Evolutionary conservation across 768 basidiomycete genomes (phyloP), one percentile per base, ranked within the genome.

Genomic region (Fomitopsis pulvina): DNA sequence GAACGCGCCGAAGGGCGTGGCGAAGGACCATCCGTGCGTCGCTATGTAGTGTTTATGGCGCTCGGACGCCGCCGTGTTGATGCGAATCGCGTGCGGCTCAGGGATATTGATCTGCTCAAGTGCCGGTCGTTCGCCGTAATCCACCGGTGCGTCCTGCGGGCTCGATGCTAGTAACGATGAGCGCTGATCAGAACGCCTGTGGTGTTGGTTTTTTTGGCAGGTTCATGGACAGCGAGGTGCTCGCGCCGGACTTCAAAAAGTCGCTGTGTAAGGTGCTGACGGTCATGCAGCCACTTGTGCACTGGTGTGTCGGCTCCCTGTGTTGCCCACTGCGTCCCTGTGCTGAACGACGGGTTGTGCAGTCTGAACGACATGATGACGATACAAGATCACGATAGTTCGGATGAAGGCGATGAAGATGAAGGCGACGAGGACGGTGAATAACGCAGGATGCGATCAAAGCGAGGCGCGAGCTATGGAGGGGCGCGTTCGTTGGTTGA

Each of bases 61-160:
- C 18, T 4, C 26, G 21, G 21, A 41, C 30, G 29, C 18, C 24
- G 32, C 41, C n/a, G n/a, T n/a, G n/a, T 51, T 8, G 30, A 4
- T 24, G 25, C 20, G 48, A 28, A 25, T 42, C 30, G 16, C 45
- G 40, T 25, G 24, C 12, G 21, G 34, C 14, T 16, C 52, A 88
- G 85, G 65, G 92, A 97, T 62, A 97, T 99, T 56, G 94, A 95
- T 64, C 68, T 98, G 44, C 69, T 99, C 53, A 90, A 89, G 66
- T 85, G 88, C 52, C 80, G 92, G 22, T 82, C 83, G 16, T 80
- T 91, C 28, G 83, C 76, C 2, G 89, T 94, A 2, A 63, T 76
- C 0, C 75, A 83, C 55, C 63, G 63, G 89, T 88, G 53, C 45
- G 73, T 68, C 4, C 22, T 28, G 4, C 14, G n/a, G 25, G 2